phyloP scores from a whole-genome alignment of 140 eudicot species.

The Anethum foeniculum region DNA sequence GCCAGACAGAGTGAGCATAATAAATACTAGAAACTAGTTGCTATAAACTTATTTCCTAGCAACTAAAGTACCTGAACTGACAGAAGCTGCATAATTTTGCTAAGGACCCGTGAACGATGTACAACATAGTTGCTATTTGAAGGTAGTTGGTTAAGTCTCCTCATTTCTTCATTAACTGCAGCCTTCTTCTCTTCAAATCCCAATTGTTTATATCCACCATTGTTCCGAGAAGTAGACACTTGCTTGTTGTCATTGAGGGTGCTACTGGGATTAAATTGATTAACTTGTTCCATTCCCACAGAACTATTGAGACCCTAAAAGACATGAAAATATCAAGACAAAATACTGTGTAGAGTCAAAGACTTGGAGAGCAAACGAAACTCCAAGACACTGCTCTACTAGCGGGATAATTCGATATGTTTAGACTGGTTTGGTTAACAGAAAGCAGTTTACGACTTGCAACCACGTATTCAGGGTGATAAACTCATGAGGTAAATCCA shows the following conservation, averaged over 20 bases:
- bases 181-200: conserved; percentile 45
- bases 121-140: conserved; percentile 53
- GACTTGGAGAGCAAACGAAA: neutral
- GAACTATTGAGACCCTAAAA: neutral
- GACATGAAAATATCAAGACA: neutral
- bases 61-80: conserved; percentile 44
- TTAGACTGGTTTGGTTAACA: neutral
- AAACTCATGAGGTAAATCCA: too few species aligned
- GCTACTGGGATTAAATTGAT: conserved; percentile 20
- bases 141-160: conserved; percentile 53
- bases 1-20: neutral
- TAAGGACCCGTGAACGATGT: conserved; percentile 61
- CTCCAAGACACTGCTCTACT: too few species aligned
- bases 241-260: conserved; percentile 11
- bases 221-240: conserved; percentile 10
- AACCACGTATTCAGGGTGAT: too few species aligned
- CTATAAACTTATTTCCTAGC: neutral
- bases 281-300: conserved; percentile 32
- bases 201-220: conserved; percentile 30
- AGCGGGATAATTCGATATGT: neutral
- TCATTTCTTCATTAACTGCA: conserved; percentile 52
- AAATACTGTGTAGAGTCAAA: neutral
- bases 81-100: conserved; percentile 60
- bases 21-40: neutral
- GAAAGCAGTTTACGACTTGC: neutral